Conservation (phyloP, 805 yeast species). For the Yamadazyma ubonensis region DNA sequence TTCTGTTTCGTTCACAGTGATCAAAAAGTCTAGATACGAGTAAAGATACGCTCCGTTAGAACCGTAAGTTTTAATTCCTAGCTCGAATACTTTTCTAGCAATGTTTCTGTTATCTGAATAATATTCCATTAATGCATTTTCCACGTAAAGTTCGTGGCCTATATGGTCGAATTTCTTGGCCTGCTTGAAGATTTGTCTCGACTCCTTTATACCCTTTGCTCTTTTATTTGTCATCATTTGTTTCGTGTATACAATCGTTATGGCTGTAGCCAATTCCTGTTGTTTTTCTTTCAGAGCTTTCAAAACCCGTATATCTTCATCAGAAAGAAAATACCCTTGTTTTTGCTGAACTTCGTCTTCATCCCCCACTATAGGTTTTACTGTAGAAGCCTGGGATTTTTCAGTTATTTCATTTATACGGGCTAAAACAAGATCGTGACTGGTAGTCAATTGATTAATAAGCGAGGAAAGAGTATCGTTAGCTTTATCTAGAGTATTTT, state of each 20-base stretch:
- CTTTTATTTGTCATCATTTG: constrained; percentile 74
- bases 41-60: constrained; percentile 61
- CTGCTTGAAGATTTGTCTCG: constrained; percentile 67
- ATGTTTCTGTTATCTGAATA: constrained; percentile 63
- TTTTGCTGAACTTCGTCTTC: constrained; percentile 14
- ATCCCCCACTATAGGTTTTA: too few relatives aligned
- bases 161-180: constrained; percentile 55
- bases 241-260: constrained; percentile 67
- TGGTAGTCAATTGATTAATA: constrained; percentile 43
- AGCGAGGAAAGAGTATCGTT: constrained; percentile 50
- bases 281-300: constrained; percentile 21
- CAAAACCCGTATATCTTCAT: constrained; percentile 23
- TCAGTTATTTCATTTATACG: constrained; percentile 23
- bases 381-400: constrained; percentile 3
- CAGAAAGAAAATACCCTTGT: constrained; percentile 15
- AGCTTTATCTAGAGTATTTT: constrained; percentile 50
- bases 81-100: constrained; percentile 73
- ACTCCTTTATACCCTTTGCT: constrained; percentile 63
- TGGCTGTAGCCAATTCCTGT: constrained; percentile 29
- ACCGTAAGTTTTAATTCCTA: constrained; percentile 63
- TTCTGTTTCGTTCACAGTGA: constrained; percentile 64
- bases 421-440: constrained; percentile 29
- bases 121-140: constrained; percentile 79
- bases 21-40: constrained; percentile 70
- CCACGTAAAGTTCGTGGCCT: constrained; percentile 76